Percentiles rank a stretch among this genome's conserved stretches.
Conservation (phyloP, 1,284 basidiomycete genomes). For the Sutorius eximius region DNA sequence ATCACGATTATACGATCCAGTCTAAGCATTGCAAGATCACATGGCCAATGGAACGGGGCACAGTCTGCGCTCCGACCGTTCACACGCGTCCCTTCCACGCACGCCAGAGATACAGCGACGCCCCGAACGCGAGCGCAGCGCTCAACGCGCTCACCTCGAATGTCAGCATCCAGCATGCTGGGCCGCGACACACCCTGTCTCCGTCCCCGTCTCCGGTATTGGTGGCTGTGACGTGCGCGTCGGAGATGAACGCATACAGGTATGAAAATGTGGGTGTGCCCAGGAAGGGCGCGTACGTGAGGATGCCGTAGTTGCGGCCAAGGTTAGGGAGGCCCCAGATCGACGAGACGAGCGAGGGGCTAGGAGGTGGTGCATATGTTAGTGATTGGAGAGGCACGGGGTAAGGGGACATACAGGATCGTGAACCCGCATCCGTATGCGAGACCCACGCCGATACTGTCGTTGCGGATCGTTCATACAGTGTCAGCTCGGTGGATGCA, state of each 20-base stretch:
- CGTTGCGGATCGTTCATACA: background rate
- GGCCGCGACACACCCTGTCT: slow-evolving; percentile 58
- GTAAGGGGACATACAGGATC: slow-evolving; percentile 51
- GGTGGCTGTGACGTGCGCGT: slow-evolving; percentile 40
- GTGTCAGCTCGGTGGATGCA: slow-evolving; percentile 1
- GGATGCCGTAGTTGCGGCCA: slow-evolving; percentile 72
- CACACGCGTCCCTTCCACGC: slow-evolving; percentile 60
- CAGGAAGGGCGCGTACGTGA: slow-evolving; percentile 70
- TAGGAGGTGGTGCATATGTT: slow-evolving; percentile 24
- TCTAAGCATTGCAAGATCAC: too few species aligned
- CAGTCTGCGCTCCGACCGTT: background rate
- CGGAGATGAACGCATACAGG: slow-evolving; percentile 67
- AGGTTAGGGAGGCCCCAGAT: slow-evolving; percentile 69
- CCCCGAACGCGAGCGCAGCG: slow-evolving; percentile 44
- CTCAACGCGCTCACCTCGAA: slow-evolving; percentile 52
- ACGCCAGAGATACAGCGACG: slow-evolving; percentile 55
- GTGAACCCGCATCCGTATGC: slow-evolving; percentile 71
- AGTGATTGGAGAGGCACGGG: background rate
- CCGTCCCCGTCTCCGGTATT: slow-evolving; percentile 31
- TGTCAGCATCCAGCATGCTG: slow-evolving; percentile 62
- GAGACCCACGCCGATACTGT: slow-evolving; percentile 57
- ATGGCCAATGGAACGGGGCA: background rate
- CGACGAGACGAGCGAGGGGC: slow-evolving; percentile 66
- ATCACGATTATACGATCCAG: background rate
- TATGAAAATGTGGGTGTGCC: slow-evolving; percentile 76